Percentiles rank a stretch among this genome's conserved stretches.
phyloP scores from a whole-genome alignment of 805 yeast species.

The Candida adriatica region DNA sequence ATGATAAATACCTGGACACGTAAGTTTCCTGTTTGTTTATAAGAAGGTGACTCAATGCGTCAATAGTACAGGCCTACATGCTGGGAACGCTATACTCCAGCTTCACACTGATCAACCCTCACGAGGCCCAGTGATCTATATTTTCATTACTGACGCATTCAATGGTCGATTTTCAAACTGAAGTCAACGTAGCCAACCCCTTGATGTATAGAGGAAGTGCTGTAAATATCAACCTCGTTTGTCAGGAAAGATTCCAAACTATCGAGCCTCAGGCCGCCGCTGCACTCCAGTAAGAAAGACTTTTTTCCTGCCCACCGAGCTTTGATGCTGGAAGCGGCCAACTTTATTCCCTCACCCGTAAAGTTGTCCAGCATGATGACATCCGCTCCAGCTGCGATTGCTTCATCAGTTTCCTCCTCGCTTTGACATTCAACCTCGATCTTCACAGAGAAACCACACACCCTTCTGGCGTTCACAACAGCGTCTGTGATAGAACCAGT shows the following conservation, averaged over 20 bases:
- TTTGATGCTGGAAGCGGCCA: constrained; percentile 61
- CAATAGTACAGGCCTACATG: too few relatives aligned
- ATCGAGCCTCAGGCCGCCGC: constrained; percentile 77
- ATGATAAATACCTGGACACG: too few relatives aligned
- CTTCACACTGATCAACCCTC: neutral
- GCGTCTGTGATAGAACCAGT: constrained; percentile 90
- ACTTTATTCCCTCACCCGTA: constrained; percentile 52
- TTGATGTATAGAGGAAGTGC: constrained; percentile 88
- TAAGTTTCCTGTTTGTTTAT: too few relatives aligned
- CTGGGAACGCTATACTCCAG: too few relatives aligned
- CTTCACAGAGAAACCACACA: constrained; percentile 83
- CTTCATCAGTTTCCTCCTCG: constrained; percentile 84
- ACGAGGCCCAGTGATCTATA: neutral
- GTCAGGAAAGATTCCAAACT: constrained; percentile 63
- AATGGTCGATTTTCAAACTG: constrained; percentile 63
- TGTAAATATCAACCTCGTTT: constrained; percentile 79
- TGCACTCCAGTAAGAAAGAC: constrained; percentile 73
- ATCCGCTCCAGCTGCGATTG: constrained; percentile 93
- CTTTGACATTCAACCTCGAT: constrained; percentile 89
- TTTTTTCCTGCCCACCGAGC: constrained; percentile 41
- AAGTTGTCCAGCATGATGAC: constrained; percentile 93
- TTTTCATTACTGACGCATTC: neutral
- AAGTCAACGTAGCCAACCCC: constrained; percentile 82
- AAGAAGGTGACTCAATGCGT: too few relatives aligned
- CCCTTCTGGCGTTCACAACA: constrained; percentile 65